These are phyloP conservation scores for Leersia perrieri DNA, from an alignment of 176 grass and related monocot genomes.

Conservation along the genomic window DNA sequence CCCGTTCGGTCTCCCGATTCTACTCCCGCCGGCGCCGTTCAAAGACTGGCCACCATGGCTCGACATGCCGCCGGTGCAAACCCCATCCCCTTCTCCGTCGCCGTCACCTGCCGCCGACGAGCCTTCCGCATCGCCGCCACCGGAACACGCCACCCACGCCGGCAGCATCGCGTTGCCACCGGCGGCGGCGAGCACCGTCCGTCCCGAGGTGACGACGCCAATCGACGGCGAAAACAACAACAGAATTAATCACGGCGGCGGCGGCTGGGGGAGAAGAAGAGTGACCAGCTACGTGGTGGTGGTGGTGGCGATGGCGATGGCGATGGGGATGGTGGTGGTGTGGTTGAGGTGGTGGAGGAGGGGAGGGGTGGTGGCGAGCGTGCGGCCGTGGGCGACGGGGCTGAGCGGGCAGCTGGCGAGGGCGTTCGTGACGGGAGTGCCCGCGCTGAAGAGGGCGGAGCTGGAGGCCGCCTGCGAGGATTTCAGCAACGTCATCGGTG, in stretches of 20 bases:
- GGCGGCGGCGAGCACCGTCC: not conserved
- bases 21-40: not conserved
- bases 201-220: not conserved
- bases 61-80: not conserved
- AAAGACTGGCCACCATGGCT: constrained; percentile 33
- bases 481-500: constrained; percentile 87
- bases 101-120: too few relatives aligned
- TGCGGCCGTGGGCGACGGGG: constrained; percentile 64
- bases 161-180: constrained; percentile 21
- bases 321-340: constrained; percentile 19
- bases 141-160: too few relatives aligned
- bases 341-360: too few relatives aligned
- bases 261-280: too few relatives aligned
- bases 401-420: constrained; percentile 72
- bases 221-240: not conserved
- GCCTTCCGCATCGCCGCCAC: too few relatives aligned
- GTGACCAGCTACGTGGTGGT: constrained; percentile 40
- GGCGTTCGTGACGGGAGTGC: constrained; percentile 69
- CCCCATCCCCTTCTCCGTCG: too few relatives aligned
- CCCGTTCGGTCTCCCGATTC: not conserved
- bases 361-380: constrained; percentile 66
- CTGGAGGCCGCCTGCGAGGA: constrained; percentile 72
- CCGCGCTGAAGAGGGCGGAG: constrained; percentile 64
- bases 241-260: not conserved
- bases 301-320: constrained; percentile 32